Evolutionary conservation across 2,329 filamentous ascomycete genomes (phyloP).

Genomic region (Ophiostoma ips): DNA sequence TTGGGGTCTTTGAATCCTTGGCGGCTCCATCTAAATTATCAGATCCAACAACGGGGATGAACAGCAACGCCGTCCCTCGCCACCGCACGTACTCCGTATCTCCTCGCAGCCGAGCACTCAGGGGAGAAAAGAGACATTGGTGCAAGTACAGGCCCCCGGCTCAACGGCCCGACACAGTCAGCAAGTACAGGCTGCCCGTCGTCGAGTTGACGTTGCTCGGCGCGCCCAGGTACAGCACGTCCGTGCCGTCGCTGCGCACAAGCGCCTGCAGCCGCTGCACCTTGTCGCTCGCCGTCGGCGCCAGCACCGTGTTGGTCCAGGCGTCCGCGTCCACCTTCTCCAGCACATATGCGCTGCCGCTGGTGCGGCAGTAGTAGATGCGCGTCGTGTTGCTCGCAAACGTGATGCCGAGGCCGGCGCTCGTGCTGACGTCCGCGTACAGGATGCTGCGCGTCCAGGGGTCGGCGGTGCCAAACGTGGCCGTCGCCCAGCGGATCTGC

Average conservation of each 20-base stretch:
- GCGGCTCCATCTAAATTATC: background rate
- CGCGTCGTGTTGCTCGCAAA: background rate
- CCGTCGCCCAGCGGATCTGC: background rate
- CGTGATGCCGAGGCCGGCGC: background rate
- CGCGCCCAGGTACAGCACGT: background rate
- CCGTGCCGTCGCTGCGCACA: background rate
- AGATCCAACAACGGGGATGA: background rate
- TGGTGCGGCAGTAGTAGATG: background rate
- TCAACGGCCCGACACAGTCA: background rate
- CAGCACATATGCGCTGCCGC: background rate
- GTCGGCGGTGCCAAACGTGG: background rate
- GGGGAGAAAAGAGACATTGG: no score
- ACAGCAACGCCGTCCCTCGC: background rate
- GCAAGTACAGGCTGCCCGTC: background rate
- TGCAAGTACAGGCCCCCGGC: no score
- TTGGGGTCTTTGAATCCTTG: no score
- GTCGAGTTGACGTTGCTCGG: background rate
- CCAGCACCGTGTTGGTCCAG: background rate
- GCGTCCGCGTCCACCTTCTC: background rate
- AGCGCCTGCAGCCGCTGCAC: background rate
- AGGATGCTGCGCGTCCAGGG: background rate
- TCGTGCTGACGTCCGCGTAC: background rate
- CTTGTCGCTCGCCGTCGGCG: background rate
- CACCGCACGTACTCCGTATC: background rate
- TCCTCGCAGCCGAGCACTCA: background rate